phyloP scores from a whole-genome alignment of 345 rosid genomes.

The Theobroma cacao region DNA sequence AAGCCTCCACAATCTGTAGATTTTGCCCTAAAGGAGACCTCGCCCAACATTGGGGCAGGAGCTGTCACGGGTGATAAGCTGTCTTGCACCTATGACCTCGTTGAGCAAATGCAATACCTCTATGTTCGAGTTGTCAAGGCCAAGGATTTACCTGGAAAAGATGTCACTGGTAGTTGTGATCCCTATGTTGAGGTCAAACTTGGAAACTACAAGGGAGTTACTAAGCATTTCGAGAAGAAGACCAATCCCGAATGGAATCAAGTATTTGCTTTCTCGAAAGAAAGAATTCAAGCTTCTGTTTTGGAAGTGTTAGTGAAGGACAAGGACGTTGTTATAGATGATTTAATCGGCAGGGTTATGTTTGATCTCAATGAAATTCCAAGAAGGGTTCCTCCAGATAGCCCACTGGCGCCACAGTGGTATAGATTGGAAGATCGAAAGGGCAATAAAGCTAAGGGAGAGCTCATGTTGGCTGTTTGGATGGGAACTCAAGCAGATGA shows the following conservation, averaged over 20 bases:
- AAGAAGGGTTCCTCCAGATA: slow-evolving; percentile 84
- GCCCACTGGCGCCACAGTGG: slow-evolving; percentile 98
- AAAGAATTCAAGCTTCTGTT: slow-evolving; percentile 77
- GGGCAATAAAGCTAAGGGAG: slow-evolving; percentile 73
- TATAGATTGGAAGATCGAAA: slow-evolving; percentile 79
- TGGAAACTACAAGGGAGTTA: slow-evolving; percentile 86
- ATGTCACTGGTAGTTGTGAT: slow-evolving; percentile 79
- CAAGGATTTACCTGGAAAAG: slow-evolving; percentile 78
- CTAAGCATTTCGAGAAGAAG: slow-evolving; percentile 93
- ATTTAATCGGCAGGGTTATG: slow-evolving; percentile 64
- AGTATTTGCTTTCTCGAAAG: slow-evolving; percentile 95
- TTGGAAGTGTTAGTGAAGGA: slow-evolving; percentile 84
- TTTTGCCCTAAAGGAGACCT: slow-evolving; percentile 84
- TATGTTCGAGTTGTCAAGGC: slow-evolving; percentile 91
- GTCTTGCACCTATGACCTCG: slow-evolving; percentile 88
- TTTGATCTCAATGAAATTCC: slow-evolving; percentile 92
- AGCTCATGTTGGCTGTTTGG: slow-evolving; percentile 97
- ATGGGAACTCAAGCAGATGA: slow-evolving; percentile 99
- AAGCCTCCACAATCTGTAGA: slow-evolving; percentile 69
- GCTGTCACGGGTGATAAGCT: slow-evolving; percentile 66
- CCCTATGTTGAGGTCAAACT: slow-evolving; percentile 92
- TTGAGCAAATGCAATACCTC: slow-evolving; percentile 98
- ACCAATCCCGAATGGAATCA: slow-evolving; percentile 94
- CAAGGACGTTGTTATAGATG: slow-evolving; percentile 75
- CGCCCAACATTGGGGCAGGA: slow-evolving; percentile 93